These are phyloP conservation scores for Spizellomyces sp. DNA, from an alignment of 192 early-diverging fungal species.

Conservation along the genomic window DNA sequence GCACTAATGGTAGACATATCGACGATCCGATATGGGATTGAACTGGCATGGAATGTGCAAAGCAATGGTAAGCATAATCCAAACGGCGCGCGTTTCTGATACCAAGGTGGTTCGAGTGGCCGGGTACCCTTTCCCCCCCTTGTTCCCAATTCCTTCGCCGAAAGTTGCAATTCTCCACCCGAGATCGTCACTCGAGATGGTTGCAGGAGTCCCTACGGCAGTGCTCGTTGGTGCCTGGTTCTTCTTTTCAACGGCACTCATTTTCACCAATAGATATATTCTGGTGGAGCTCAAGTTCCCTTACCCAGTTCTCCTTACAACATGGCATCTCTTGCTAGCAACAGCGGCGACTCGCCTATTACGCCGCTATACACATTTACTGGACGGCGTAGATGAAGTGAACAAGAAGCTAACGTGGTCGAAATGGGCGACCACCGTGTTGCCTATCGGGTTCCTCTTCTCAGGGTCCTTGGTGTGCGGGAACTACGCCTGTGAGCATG, in stretches of 20 bases:
- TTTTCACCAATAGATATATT: constrained; percentile 27
- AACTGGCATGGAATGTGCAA: too few relatives aligned
- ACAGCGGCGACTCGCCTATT: constrained; percentile 64
- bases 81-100: too few relatives aligned
- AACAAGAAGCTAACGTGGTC: constrained; percentile 53
- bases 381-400: constrained; percentile 59
- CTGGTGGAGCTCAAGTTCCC: constrained; percentile 28
- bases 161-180: too few relatives aligned
- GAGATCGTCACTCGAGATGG: too few relatives aligned
- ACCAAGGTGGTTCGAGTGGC: too few relatives aligned
- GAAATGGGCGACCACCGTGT: constrained; percentile 53
- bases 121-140: too few relatives aligned
- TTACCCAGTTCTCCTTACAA: constrained; percentile 42
- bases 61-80: too few relatives aligned
- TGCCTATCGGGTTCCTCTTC: constrained; percentile 45
- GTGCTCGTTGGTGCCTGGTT: constrained; percentile 7
- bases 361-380: constrained; percentile 54
- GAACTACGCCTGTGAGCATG: constrained; percentile 35
- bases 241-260: constrained; percentile 25
- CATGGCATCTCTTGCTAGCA: constrained; percentile 41
- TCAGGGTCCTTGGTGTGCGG: constrained; percentile 28
- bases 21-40: too few relatives aligned
- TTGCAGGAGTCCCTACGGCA: not conserved
- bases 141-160: too few relatives aligned
- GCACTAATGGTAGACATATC: constrained; percentile 13